Percentiles rank a stretch among this genome's conserved stretches.
Evolutionary conservation across 805 yeast species (phyloP).

Genomic region (Hyphopichia homilentoma): DNA sequence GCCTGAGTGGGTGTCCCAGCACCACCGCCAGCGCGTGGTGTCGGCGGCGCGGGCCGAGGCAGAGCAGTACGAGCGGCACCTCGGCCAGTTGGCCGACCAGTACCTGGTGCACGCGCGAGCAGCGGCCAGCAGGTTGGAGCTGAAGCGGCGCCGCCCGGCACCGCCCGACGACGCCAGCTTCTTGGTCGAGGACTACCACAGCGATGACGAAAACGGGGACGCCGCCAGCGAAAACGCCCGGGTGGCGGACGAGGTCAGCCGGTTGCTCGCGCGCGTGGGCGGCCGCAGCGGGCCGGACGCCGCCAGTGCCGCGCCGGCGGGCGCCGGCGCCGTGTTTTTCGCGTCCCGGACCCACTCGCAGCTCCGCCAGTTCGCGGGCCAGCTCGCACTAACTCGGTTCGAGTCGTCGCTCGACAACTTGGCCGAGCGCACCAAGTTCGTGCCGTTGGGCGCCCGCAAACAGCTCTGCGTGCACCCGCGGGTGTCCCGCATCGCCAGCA

Average conservation of each 20-base stretch:
- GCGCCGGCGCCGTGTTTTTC: conserved; percentile 50
- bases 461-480: conserved; percentile 76
- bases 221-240: conserved; percentile 21
- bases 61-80: conserved; percentile 37
- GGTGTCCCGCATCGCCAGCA: conserved; percentile 47
- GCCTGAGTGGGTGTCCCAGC: conserved; percentile 64
- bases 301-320: conserved; percentile 9
- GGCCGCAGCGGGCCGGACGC: too few relatives aligned
- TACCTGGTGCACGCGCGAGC: too few relatives aligned
- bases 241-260: conserved; percentile 46
- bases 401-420: conserved; percentile 53
- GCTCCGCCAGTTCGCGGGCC: conserved; percentile 72
- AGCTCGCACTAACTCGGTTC: conserved; percentile 57
- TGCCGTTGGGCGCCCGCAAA: conserved; percentile 79
- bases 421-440: conserved; percentile 56
- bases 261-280: conserved; percentile 43
- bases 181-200: conserved; percentile 34
- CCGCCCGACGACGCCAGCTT: conserved; percentile 11
- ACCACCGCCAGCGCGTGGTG: conserved; percentile 27
- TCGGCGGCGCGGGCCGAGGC: conserved; percentile 22
- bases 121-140: too few relatives aligned
- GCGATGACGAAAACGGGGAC: conserved; percentile 19
- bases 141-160: conserved; percentile 10
- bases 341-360: conserved; percentile 93
- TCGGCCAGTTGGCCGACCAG: conserved; percentile 30